These are phyloP conservation scores for Fagopyrum homotropicum DNA, from an alignment of 148 eudicot species.

Conservation along the genomic window DNA sequence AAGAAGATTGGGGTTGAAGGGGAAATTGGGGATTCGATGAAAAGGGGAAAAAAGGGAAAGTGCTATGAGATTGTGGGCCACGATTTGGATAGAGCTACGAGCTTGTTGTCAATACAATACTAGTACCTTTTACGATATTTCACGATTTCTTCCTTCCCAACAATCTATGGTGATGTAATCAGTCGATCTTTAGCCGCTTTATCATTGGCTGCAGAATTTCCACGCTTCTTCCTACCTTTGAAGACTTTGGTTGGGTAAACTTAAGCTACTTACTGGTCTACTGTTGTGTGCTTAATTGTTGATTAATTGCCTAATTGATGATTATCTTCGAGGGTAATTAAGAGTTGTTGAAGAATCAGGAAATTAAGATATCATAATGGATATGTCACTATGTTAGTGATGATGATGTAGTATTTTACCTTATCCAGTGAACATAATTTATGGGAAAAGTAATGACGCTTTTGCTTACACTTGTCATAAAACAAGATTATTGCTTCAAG, in stretches of 20 bases:
- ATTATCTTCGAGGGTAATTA: background rate
- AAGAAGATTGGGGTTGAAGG: background rate
- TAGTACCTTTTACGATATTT: constrained; percentile 6
- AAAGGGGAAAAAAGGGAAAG: constrained; percentile 5
- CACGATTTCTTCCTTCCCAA: background rate
- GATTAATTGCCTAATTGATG: background rate
- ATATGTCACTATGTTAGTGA: background rate
- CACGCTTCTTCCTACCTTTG: background rate
- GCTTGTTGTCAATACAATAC: constrained; percentile 1
- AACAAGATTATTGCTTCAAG: no score
- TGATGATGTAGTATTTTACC: no score
- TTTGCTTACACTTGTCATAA: background rate
- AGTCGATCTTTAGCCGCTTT: constrained; percentile 6
- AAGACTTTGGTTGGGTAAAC: no score
- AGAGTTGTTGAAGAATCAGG: background rate
- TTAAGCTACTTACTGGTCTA: no score
- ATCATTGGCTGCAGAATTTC: background rate
- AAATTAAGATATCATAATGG: background rate
- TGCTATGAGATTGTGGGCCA: background rate
- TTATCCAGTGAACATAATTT: background rate
- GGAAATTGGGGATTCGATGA: constrained; percentile 6
- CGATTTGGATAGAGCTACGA: constrained; percentile 6
- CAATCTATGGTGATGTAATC: background rate
- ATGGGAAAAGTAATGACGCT: background rate
- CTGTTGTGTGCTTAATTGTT: background rate